Percentiles rank a stretch among this genome's conserved stretches.
These are phyloP conservation scores for Oryza punctata DNA, from an alignment of 176 grass and related monocot genomes.

Conservation along the genomic window DNA sequence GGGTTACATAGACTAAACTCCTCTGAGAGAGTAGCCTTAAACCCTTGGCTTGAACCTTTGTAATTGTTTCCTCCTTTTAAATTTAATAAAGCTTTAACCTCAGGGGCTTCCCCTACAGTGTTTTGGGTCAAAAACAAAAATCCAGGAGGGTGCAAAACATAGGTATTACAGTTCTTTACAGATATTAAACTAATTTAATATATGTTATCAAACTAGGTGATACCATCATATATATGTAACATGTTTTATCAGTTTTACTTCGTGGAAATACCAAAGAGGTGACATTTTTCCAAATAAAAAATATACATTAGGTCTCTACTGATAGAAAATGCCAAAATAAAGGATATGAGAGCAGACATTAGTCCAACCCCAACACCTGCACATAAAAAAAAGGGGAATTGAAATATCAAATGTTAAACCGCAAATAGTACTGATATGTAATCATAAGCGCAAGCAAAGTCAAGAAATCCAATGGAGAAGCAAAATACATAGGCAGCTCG, in stretches of 20 bases:
- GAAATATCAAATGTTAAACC: constrained; percentile 6
- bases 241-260: background rate
- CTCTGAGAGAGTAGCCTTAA: no score
- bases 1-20: background rate
- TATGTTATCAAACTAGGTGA: background rate
- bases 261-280: background rate
- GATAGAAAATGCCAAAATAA: constrained; percentile 13
- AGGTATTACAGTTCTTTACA: background rate
- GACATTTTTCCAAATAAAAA: background rate
- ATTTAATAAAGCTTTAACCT: no score
- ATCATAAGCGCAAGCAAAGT: background rate
- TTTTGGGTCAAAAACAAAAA: no score
- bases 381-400: constrained; percentile 1
- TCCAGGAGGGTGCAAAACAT: background rate
- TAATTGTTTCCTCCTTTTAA: no score
- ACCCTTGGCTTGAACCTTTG: no score
- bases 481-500: background rate
- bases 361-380: constrained; percentile 69
- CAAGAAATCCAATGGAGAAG: background rate
- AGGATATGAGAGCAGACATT: constrained; percentile 85
- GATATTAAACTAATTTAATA: background rate
- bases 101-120: no score
- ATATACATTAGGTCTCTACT: background rate
- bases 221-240: background rate
- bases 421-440: background rate